phyloP scores from a whole-genome alignment of 768 basidiomycete species.

The Multifurca ochricompacta region DNA sequence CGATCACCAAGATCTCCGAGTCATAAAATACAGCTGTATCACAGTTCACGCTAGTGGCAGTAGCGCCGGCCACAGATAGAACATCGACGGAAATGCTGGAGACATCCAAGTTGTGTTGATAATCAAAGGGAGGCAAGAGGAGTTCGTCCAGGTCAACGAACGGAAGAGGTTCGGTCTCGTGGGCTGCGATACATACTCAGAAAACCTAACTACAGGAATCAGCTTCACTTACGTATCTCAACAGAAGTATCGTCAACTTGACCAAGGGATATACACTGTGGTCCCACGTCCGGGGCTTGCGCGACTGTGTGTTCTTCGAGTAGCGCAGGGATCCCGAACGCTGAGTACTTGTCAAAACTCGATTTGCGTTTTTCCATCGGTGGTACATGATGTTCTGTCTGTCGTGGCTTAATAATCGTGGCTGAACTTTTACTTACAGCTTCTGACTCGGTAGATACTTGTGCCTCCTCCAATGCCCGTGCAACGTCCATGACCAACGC shows the following conservation, averaged over 20 bases:
- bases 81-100: slow-evolving; percentile 70
- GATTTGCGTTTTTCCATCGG: slow-evolving; percentile 54
- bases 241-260: slow-evolving; percentile 17
- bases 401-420: background rate
- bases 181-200: slow-evolving; percentile 8
- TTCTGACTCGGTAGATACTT: slow-evolving; percentile 4
- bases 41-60: slow-evolving; percentile 37
- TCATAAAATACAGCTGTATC: slow-evolving; percentile 62
- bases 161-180: slow-evolving; percentile 40
- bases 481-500: slow-evolving; percentile 76
- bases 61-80: slow-evolving; percentile 47
- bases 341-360: slow-evolving; percentile 60
- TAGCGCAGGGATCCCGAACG: slow-evolving; percentile 53
- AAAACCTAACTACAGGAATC: background rate
- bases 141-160: slow-evolving; percentile 41
- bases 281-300: background rate
- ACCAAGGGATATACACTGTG: background rate
- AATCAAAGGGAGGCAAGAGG: slow-evolving; percentile 27
- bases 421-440: background rate
- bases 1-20: slow-evolving; percentile 56
- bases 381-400: slow-evolving; percentile 10
- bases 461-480: slow-evolving; percentile 43
- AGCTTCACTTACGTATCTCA: slow-evolving; percentile 29
- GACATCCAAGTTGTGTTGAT: slow-evolving; percentile 29
- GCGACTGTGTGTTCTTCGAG: slow-evolving; percentile 51